phyloP scores from a whole-genome alignment of 139 green algal genomes.

The Chlorella ohadii region DNA sequence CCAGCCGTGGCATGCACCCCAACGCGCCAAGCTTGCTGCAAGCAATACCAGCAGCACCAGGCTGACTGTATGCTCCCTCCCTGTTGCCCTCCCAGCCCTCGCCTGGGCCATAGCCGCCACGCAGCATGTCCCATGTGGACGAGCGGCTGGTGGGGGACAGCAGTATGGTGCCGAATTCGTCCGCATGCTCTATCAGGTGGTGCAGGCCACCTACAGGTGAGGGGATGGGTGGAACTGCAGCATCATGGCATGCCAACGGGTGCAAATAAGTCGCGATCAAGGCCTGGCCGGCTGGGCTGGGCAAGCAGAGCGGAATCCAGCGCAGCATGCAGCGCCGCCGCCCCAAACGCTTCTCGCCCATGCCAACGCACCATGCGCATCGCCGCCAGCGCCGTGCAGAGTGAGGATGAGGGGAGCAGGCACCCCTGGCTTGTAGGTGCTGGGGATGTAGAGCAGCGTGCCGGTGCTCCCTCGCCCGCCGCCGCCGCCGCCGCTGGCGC shows the following conservation, averaged over 20 bases:
- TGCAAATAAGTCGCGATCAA: too few species aligned
- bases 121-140: constrained; percentile 53
- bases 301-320: too few species aligned
- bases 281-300: too few species aligned
- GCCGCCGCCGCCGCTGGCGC: not conserved
- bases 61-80: too few species aligned
- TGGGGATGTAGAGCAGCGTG: constrained; percentile 45
- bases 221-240: too few species aligned
- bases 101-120: constrained; percentile 35
- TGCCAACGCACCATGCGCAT: not conserved
- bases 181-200: not conserved
- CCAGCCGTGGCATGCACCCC: too few species aligned
- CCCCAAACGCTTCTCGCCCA: too few species aligned
- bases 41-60: too few species aligned
- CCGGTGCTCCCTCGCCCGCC: constrained; percentile 11
- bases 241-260: too few species aligned
- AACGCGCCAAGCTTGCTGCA: too few species aligned
- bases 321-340: too few species aligned
- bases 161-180: constrained; percentile 35
- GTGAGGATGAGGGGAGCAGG: constrained; percentile 47
- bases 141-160: constrained; percentile 47
- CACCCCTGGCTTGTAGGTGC: constrained; percentile 22
- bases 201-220: not conserved
- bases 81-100: too few species aligned
- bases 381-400: constrained; percentile 48